Evolutionary conservation across 257 asterid species (phyloP), one percentile per base, ranked within the genome.

Genomic region (Salvia miltiorrhiza): DNA sequence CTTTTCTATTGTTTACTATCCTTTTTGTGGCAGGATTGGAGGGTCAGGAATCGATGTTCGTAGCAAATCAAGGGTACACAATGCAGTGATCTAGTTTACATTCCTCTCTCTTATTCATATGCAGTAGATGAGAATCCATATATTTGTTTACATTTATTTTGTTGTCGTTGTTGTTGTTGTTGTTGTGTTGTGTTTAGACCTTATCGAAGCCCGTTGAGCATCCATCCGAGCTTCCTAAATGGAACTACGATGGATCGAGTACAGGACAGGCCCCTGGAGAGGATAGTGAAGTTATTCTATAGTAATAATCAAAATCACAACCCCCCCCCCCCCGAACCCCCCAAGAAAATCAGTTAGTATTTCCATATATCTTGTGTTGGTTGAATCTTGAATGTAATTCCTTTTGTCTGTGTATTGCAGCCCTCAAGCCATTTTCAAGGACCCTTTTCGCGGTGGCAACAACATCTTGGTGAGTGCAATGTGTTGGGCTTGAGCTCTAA

Each of bases 231-330:
- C 97, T 93, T 64, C 99, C 99, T 32, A 93, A 88, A 78, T 93
- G 97, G 99, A 93, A 93, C 84, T 93, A 88, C 43, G 99, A 93
- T 70, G 99, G 99, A 77, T 93, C 99, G 14, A 93, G 99, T 73
- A 93, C 97, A 14, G 99, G 99, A 71, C 99, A 93, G 74, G 98
- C 98, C 63, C 97, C 97, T 9, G 98, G 97, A 65, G 95, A 90
- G 72, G 98, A 93, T 30, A 93, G 98, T 84, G 98, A 90, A 93
- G 98, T 90, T 73, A 90, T 93, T 72, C 82, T 93, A 82, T 93
- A 93, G 98, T 93, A 90, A 87, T 1, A 9, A 5, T 55, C 61
- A 26, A 13, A 86, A 73, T 58, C 69, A 21, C n/a, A n/a, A n/a
- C n/a, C n/a, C n/a, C n/a, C n/a, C n/a, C n/a, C n/a, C n/a, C n/a